phyloP scores from a whole-genome alignment of 2,329 filamentous ascomycete genomes.

The Paecilomyces dactylethromorphus region DNA sequence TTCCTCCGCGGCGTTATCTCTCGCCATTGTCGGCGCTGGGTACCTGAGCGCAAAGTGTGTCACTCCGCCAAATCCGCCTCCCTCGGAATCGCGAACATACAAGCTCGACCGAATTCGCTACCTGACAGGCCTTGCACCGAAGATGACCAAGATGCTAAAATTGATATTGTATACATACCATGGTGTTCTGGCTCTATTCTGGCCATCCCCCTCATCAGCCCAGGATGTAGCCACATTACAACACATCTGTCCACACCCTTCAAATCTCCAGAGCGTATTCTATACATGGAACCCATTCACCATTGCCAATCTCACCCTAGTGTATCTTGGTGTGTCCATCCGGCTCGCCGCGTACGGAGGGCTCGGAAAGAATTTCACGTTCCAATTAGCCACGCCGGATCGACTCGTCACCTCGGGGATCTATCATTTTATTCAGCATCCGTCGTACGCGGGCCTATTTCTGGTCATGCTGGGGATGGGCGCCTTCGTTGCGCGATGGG shows the following conservation, averaged over 20 bases:
- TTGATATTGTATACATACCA: slow-evolving; percentile 13
- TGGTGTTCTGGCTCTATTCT: slow-evolving; percentile 9
- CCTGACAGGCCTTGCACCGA: slow-evolving; percentile 6
- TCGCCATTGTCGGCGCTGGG: slow-evolving; percentile 10
- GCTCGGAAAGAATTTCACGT: slow-evolving; percentile 50
- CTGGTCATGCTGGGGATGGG: slow-evolving; percentile 19
- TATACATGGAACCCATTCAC: slow-evolving; percentile 19
- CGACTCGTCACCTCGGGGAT: slow-evolving; percentile 42
- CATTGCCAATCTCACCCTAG: slow-evolving; percentile 9
- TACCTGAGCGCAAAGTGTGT: slow-evolving; percentile 11
- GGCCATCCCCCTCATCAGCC: not conserved
- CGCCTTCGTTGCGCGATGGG: slow-evolving; percentile 28
- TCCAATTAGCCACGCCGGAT: slow-evolving; percentile 43
- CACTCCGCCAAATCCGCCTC: slow-evolving; percentile 16
- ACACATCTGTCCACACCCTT: slow-evolving; percentile 13
- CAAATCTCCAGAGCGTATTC: slow-evolving; percentile 9
- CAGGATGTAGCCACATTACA: not conserved
- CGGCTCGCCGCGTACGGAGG: slow-evolving; percentile 36
- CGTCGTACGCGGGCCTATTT: slow-evolving; percentile 44
- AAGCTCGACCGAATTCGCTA: slow-evolving; percentile 12
- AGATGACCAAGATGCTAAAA: slow-evolving; percentile 4
- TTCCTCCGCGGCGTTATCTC: slow-evolving; percentile 6
- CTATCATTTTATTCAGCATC: slow-evolving; percentile 47
- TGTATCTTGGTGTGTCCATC: slow-evolving; percentile 17
- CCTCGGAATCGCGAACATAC: slow-evolving; percentile 3